These are phyloP conservation scores for Perkinsela sp. DNA, from an alignment of 208 protist genomes.

Conservation along the genomic window DNA sequence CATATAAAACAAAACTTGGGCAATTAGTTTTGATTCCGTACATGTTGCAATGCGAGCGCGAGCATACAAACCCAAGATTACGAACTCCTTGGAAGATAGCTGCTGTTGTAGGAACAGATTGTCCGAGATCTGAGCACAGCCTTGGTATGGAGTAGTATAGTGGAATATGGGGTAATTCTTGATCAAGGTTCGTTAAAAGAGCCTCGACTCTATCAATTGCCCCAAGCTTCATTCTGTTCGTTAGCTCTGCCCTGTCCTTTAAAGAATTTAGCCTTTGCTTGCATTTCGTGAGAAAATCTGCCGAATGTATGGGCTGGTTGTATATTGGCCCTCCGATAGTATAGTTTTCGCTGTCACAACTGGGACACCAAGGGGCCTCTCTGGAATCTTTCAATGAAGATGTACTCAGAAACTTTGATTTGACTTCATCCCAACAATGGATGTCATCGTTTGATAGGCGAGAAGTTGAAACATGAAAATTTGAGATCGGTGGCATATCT, in stretches of 20 bases:
- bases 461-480: neutral
- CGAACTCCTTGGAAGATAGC: constrained; percentile 30
- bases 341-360: neutral
- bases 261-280: neutral
- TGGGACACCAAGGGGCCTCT: neutral
- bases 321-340: constrained; percentile 3
- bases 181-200: constrained; percentile 2
- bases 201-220: neutral
- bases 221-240: neutral
- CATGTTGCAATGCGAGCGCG: constrained; percentile 57
- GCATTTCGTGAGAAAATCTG: constrained; percentile 4
- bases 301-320: neutral
- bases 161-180: constrained; percentile 2
- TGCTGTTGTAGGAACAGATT: constrained; percentile 17
- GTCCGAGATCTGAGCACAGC: neutral
- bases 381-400: neutral
- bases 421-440: neutral
- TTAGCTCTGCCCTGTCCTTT: neutral
- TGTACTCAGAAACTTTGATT: neutral
- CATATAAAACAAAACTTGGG: constrained; percentile 37
- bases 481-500: neutral
- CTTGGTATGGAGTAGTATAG: neutral
- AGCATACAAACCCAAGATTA: constrained; percentile 50
- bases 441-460: neutral
- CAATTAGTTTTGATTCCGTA: constrained; percentile 68